A percentile compares a stretch with the other conserved stretches of the same genome.
Evolutionary conservation across 495 filamentous ascomycete species (phyloP).

Genomic region (Talaromyces nanjingensis): DNA sequence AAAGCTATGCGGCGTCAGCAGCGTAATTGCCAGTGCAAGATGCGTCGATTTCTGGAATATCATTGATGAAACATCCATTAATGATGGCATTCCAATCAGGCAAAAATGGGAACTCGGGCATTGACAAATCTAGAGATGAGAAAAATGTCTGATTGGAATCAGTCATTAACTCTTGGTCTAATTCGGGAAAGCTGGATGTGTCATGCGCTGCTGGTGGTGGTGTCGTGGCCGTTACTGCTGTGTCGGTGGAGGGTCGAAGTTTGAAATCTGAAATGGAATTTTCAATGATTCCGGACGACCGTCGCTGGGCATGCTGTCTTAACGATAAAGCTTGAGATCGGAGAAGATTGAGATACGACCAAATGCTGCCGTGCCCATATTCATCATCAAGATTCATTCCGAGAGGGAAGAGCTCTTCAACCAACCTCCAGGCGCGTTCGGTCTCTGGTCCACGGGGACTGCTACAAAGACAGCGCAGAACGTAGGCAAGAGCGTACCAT

Average conservation of each 20-base stretch:
- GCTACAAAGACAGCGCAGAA: slow-evolving; percentile 38
- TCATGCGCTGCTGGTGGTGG: not conserved
- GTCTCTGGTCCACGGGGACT: slow-evolving; percentile 34
- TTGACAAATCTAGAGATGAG: slow-evolving; percentile 11
- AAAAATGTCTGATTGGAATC: not conserved
- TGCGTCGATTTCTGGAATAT: not conserved
- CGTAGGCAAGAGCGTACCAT: slow-evolving; percentile 50
- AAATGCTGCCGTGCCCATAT: slow-evolving; percentile 14
- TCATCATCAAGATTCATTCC: slow-evolving; percentile 10
- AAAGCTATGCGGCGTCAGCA: not conserved
- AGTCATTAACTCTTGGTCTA: not conserved
- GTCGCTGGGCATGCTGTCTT: slow-evolving; percentile 1
- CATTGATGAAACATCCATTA: slow-evolving; percentile 7
- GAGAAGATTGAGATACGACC: slow-evolving; percentile 14
- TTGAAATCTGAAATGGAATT: not conserved
- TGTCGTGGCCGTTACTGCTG: not conserved
- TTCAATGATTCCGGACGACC: not conserved
- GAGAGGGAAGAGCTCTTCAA: slow-evolving; percentile 30
- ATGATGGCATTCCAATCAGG: slow-evolving; percentile 16
- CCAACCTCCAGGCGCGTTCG: slow-evolving; percentile 41
- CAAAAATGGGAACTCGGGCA: slow-evolving; percentile 12
- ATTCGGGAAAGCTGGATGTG: not conserved
- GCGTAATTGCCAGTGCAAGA: not conserved
- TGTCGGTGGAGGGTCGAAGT: not conserved
- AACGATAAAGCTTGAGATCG: slow-evolving; percentile 14